A percentile compares a stretch with the other conserved stretches of the same genome.
These are phyloP conservation scores for Tremellales sp. DNA, from an alignment of 1,284 basidiomycete species.

Conservation along the genomic window DNA sequence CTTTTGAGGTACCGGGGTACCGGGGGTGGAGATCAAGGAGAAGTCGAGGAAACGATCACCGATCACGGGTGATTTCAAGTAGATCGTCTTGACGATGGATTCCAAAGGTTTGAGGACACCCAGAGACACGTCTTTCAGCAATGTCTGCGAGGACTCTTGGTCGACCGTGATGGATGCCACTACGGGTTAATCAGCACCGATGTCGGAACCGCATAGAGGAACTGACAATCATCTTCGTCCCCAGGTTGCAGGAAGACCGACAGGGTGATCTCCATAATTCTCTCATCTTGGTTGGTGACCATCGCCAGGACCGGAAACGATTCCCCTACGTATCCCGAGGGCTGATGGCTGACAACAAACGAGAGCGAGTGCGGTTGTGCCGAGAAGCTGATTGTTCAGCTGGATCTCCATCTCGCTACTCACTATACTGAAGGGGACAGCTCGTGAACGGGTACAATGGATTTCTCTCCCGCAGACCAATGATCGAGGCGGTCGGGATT, in stretches of 20 bases:
- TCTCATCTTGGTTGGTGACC: conserved; percentile 64
- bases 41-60: conserved; percentile 31
- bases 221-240: conserved; percentile 69
- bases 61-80: conserved; percentile 12
- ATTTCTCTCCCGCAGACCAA: conserved; percentile 22
- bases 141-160: conserved; percentile 11
- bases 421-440: conserved; percentile 12
- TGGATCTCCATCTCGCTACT: not conserved
- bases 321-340: conserved; percentile 72
- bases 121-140: conserved; percentile 27
- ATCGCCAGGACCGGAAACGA: conserved; percentile 64
- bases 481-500: conserved; percentile 10
- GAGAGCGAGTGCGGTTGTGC: conserved; percentile 60
- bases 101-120: conserved; percentile 18
- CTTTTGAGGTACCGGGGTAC: not conserved
- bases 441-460: conserved; percentile 12
- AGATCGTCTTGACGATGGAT: conserved; percentile 11
- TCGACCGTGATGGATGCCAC: conserved; percentile 17
- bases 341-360: conserved; percentile 57
- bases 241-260: conserved; percentile 74
- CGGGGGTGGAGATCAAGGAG: conserved; percentile 16
- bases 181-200: not conserved
- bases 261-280: conserved; percentile 62
- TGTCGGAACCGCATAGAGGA: not conserved
- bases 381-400: conserved; percentile 55